These are phyloP conservation scores for Lithospermum erythrorhizon DNA, from an alignment of 257 asterid genomes.

Conservation along the genomic window DNA sequence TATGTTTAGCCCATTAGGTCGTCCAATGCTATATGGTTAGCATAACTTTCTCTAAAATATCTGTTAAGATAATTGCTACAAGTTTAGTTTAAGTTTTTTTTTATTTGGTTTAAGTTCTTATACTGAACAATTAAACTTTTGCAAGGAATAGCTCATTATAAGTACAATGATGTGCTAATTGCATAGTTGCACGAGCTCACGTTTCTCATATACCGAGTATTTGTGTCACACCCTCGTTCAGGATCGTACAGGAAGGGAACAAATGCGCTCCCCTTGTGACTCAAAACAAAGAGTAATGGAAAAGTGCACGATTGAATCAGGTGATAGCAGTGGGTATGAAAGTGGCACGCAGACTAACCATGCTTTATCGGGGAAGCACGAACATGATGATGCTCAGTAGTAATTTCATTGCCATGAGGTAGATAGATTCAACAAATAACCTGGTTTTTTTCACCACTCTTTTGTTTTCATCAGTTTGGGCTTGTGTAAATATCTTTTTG, in stretches of 20 bases:
- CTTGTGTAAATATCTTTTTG: slow-evolving; percentile 35
- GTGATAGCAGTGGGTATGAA: slow-evolving; percentile 84
- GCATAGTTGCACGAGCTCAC: background rate
- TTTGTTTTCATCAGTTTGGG: slow-evolving; percentile 3
- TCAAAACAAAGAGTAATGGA: slow-evolving; percentile 31
- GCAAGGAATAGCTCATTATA: background rate
- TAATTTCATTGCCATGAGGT: background rate
- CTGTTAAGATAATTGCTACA: background rate
- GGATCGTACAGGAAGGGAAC: slow-evolving; percentile 60
- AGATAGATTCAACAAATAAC: slow-evolving; percentile 5
- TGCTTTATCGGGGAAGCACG: slow-evolving; percentile 45
- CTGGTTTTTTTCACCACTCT: slow-evolving; percentile 7
- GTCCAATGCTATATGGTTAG: too few relatives aligned
- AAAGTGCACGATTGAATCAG: slow-evolving; percentile 43
- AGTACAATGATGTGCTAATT: background rate
- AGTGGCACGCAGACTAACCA: slow-evolving; percentile 55
- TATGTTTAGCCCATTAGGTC: background rate
- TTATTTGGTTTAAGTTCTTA: too few relatives aligned
- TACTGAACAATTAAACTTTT: background rate
- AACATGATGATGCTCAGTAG: slow-evolving; percentile 49
- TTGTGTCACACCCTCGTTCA: slow-evolving; percentile 9
- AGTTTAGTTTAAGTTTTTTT: slow-evolving; percentile 7
- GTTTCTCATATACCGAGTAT: background rate
- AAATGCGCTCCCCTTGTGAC: slow-evolving; percentile 27
- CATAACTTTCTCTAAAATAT: background rate